Conservation (phyloP, 2,329 filamentous ascomycete species). For the Hypoxylon rubiginosum region DNA sequence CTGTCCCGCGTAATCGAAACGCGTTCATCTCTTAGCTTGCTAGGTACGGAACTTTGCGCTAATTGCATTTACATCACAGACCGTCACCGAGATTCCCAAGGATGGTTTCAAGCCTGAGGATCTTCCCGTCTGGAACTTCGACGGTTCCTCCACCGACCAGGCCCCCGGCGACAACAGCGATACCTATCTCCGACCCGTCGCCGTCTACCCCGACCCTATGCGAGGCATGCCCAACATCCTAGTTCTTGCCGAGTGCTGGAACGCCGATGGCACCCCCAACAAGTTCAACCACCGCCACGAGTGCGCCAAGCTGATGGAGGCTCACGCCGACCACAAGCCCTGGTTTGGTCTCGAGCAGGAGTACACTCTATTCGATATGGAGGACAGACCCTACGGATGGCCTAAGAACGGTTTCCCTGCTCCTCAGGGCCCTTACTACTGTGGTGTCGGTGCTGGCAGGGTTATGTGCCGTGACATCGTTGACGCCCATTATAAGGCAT, state of each 20-base stretch:
- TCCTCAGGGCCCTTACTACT: conserved; percentile 96
- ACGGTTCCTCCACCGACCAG: conserved; percentile 90
- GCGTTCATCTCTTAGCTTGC: neutral
- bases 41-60: conserved; percentile 1
- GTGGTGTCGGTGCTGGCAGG: conserved; percentile 96
- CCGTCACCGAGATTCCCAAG: conserved; percentile 60
- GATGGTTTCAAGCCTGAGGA: conserved; percentile 63
- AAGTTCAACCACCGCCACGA: conserved; percentile 99
- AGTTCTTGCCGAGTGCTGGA: conserved; percentile 95
- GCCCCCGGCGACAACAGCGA: conserved; percentile 96
- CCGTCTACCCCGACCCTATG: conserved; percentile 93
- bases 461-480: conserved; percentile 99
- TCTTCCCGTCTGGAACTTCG: conserved; percentile 69
- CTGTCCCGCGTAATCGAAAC: conserved; percentile 2
- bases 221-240: conserved; percentile 91
- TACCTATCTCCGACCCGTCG: conserved; percentile 93
- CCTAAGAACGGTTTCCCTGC: conserved; percentile 85
- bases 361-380: conserved; percentile 90
- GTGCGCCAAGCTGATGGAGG: conserved; percentile 88
- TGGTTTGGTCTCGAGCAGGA: conserved; percentile 99
- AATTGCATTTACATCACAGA: conserved; percentile 54
- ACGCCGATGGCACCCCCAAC: conserved; percentile 93
- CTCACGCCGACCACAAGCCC: conserved; percentile 83
- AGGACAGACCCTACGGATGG: conserved; percentile 94
- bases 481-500: conserved; percentile 89